Base-by-base conservation (phyloP, 768 basidiomycete species). In the Mycena alexandri region DNA sequence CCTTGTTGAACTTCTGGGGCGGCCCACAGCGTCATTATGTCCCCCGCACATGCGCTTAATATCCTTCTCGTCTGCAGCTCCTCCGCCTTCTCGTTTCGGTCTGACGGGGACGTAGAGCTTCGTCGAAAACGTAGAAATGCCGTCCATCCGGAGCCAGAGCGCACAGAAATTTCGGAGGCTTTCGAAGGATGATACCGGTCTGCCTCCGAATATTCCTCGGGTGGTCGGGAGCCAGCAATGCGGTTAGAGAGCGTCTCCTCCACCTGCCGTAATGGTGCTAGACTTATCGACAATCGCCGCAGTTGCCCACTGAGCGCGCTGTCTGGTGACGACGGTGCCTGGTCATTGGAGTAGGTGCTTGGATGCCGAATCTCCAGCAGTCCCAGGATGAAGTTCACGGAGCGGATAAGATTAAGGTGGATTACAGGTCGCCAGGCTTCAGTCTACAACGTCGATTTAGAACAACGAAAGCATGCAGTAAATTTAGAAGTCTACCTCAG, bases 361-460 rank as follows among this genome's bases (percentile, higher is more conserved):
- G 67, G 67, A 16, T 71, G 65, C 53, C 69, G 61, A 22, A 71
- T 66, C n/a, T 71, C 69, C n/a, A 71, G 51, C 17, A 71, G 63
- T 17, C 70, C 81, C 38, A 86, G 74, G 57, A 86, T 76, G 67
- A 79, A 80, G 71, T 81, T 82, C 55, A 86, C 80, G 29, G 83
- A 82, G 59, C 87, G 87, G 68, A 90, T 84, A 69, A 91, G 86
- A 75, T 91, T 90, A 73, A 90, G 85, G 74, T 89, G 85, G 62
- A 91, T 88, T 66, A 90, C 85, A 3, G 89, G 85, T 44, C 88
- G 83, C 90, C 90, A 91, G 46, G 85, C 79, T 51, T 83, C 84
- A 7, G 83, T 79, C 80, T 86, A n/a, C 16, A 29, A 24, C 3
- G 38, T 6, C n/a, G 25, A 21, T 29, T 24, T 44, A 53, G 17